Conservation (phyloP, 805 yeast genomes). For the Myxozyma sirexii region DNA sequence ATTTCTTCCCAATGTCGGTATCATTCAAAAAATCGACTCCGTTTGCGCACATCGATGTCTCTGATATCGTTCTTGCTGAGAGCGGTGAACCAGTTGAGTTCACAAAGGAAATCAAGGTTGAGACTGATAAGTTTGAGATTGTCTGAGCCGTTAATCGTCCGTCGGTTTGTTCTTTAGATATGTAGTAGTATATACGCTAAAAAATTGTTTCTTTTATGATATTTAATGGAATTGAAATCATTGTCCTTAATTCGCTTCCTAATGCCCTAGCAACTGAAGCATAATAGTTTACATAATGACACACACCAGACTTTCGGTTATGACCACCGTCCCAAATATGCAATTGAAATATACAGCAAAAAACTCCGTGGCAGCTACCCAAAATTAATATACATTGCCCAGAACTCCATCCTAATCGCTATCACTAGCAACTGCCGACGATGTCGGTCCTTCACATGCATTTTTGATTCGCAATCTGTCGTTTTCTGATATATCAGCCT, state of each 20-base stretch:
- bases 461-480: background rate
- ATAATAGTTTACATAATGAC: too few relatives aligned
- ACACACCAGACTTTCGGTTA: too few relatives aligned
- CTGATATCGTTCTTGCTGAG: conserved; percentile 57
- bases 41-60: conserved; percentile 67
- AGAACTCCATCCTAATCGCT: background rate
- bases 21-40: conserved; percentile 56
- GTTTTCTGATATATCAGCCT: conserved; percentile 9
- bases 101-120: conserved; percentile 52
- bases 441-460: background rate
- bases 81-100: conserved; percentile 61
- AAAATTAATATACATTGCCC: background rate
- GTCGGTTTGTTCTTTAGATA: background rate
- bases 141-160: conserved; percentile 6
- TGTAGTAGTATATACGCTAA: background rate
- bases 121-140: conserved; percentile 44
- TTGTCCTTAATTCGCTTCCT: background rate
- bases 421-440: background rate
- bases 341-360: background rate
- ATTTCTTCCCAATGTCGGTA: conserved; percentile 84
- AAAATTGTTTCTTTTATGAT: background rate
- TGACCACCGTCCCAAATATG: too few relatives aligned
- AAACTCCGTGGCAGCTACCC: background rate
- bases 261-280: too few relatives aligned
- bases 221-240: background rate